Evolutionary conservation across 805 yeast species (phyloP).

Genomic region (Candida multigemmis): DNA sequence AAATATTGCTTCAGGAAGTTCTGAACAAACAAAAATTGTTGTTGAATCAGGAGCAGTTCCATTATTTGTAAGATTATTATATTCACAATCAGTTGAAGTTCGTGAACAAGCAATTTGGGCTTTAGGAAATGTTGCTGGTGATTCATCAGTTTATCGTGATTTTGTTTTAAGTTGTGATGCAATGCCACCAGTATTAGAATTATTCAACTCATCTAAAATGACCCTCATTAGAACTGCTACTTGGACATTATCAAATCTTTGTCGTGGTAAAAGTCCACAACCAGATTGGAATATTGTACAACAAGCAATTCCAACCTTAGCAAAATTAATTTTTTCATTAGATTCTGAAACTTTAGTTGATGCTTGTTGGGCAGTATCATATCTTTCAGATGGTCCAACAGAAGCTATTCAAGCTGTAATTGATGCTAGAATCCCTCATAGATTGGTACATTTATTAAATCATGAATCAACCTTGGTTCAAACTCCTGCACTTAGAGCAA

Average conservation of each 20-base stretch:
- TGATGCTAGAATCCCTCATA: slow-evolving; percentile 90
- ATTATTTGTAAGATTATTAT: slow-evolving; percentile 70
- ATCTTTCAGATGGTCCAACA: slow-evolving; percentile 85
- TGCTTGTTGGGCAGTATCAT: slow-evolving; percentile 98
- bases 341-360: slow-evolving; percentile 93
- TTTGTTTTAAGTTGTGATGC: slow-evolving; percentile 79
- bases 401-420: slow-evolving; percentile 95
- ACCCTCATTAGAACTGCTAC: slow-evolving; percentile 94
- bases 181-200: slow-evolving; percentile 74
- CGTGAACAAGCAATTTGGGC: slow-evolving; percentile 99
- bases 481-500: slow-evolving; percentile 95
- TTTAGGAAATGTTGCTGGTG: slow-evolving; percentile 97
- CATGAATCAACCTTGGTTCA: slow-evolving; percentile 83
- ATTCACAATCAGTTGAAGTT: slow-evolving; percentile 79
- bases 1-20: slow-evolving; percentile 90
- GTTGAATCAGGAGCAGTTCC: slow-evolving; percentile 95
- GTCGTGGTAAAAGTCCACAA: slow-evolving; percentile 94
- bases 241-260: slow-evolving; percentile 93
- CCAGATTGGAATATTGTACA: slow-evolving; percentile 91
- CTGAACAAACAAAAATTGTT: slow-evolving; percentile 83
- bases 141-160: slow-evolving; percentile 84
- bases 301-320: slow-evolving; percentile 81
- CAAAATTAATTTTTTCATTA: slow-evolving; percentile 80
- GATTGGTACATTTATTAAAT: slow-evolving; percentile 83
- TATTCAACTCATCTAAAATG: slow-evolving; percentile 76